Evolutionary conservation across 2,329 filamentous ascomycete species (phyloP).

Genomic region (Cyphellophora attinorum): DNA sequence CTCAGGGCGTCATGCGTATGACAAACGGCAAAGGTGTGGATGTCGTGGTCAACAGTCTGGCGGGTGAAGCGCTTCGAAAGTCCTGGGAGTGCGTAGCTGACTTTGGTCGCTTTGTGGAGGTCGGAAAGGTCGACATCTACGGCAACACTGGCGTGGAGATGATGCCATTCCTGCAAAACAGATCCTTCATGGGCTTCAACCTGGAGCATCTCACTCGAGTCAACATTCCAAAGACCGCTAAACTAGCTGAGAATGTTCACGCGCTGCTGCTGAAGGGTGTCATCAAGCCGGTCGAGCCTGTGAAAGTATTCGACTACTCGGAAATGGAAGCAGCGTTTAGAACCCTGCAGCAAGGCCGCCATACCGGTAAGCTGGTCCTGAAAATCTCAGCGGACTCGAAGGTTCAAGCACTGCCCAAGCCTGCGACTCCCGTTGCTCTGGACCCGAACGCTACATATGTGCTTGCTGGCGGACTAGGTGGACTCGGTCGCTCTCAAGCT

Average conservation of each 20-base stretch:
- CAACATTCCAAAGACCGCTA: neutral
- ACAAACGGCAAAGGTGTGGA: slow-evolving; percentile 15
- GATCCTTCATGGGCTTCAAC: slow-evolving; percentile 22
- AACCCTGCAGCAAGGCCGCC: slow-evolving; percentile 25
- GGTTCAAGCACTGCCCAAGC: neutral
- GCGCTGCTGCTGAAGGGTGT: slow-evolving; percentile 14
- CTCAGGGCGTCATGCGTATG: slow-evolving; percentile 6
- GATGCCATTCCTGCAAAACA: slow-evolving; percentile 4
- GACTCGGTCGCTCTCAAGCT: slow-evolving; percentile 46
- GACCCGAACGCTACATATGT: slow-evolving; percentile 38
- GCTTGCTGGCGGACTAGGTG: slow-evolving; percentile 48
- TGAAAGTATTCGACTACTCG: slow-evolving; percentile 21
- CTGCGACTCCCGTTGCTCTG: neutral
- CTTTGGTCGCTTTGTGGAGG: slow-evolving; percentile 37
- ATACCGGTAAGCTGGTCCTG: slow-evolving; percentile 32
- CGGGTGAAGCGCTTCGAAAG: slow-evolving; percentile 20
- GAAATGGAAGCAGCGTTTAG: slow-evolving; percentile 22
- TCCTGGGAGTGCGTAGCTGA: slow-evolving; percentile 14
- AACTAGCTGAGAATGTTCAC: neutral
- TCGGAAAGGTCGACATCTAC: slow-evolving; percentile 27
- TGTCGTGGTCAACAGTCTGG: slow-evolving; percentile 19
- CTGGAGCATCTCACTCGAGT: neutral
- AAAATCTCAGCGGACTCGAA: neutral
- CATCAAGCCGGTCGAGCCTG: slow-evolving; percentile 22
- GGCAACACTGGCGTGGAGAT: slow-evolving; percentile 3